Evolutionary conservation across 805 yeast genomes (phyloP).

Genomic region (Candida silvatica): DNA sequence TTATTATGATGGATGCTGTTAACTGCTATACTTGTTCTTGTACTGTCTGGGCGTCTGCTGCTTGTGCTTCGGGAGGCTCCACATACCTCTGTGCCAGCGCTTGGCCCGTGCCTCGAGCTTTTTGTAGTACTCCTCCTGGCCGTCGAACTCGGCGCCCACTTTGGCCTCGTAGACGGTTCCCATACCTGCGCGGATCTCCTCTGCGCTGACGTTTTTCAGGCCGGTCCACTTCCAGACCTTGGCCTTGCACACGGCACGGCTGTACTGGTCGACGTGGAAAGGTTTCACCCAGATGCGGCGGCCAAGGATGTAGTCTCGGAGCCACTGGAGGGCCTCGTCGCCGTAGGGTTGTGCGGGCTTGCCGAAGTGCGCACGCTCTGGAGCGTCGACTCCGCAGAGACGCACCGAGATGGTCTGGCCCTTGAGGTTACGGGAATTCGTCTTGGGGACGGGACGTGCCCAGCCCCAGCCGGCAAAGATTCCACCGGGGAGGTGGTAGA

Average conservation of each 20-base stretch:
- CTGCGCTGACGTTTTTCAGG: slow-evolving; percentile 71
- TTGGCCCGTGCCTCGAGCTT: slow-evolving; percentile 55
- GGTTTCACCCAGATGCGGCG: slow-evolving; percentile 69
- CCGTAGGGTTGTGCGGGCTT: slow-evolving; percentile 84
- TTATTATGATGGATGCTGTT: neutral
- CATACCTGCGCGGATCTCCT: slow-evolving; percentile 77
- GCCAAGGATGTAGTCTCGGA: slow-evolving; percentile 57
- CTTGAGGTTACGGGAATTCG: slow-evolving; percentile 38
- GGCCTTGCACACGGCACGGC: slow-evolving; percentile 77
- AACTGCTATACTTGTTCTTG: slow-evolving; percentile 36
- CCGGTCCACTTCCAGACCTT: slow-evolving; percentile 56
- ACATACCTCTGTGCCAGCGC: slow-evolving; percentile 51
- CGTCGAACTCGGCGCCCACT: slow-evolving; percentile 78
- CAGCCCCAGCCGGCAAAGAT: slow-evolving; percentile 86
- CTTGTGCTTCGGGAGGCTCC: slow-evolving; percentile 41
- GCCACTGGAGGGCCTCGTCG: slow-evolving; percentile 78
- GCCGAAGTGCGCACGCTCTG: slow-evolving; percentile 92
- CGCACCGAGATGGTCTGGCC: slow-evolving; percentile 73
- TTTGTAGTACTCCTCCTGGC: slow-evolving; percentile 52
- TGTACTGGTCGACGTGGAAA: slow-evolving; percentile 78
- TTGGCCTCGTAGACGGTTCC: slow-evolving; percentile 86
- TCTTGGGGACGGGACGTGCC: slow-evolving; percentile 60
- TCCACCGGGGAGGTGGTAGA: slow-evolving; percentile 94
- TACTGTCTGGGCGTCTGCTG: slow-evolving; percentile 71
- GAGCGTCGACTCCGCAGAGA: slow-evolving; percentile 93